Conservation (phyloP, 768 basidiomycete genomes). For the Lentinula edodes region DNA sequence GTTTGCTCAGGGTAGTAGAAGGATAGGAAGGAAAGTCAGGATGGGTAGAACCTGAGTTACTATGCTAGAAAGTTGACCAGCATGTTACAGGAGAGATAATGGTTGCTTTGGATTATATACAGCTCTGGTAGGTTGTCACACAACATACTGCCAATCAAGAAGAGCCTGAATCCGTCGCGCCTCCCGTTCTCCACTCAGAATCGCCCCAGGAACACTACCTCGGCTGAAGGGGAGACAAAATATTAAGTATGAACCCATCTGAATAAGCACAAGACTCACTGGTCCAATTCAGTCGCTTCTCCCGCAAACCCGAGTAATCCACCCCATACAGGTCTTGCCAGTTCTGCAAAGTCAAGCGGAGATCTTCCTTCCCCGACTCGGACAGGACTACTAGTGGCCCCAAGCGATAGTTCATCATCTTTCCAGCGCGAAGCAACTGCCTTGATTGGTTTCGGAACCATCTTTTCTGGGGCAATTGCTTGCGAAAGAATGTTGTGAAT, state of each 20-base stretch:
- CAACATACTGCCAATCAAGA: neutral
- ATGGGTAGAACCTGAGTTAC: too few species aligned
- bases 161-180: neutral
- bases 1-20: too few species aligned
- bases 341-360: constrained; percentile 5
- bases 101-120: neutral
- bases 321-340: constrained; percentile 3
- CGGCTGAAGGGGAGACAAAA: neutral
- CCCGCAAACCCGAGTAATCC: constrained; percentile 5
- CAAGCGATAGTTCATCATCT: constrained; percentile 1
- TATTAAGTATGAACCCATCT: neutral
- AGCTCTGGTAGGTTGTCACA: neutral
- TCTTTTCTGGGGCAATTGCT: neutral
- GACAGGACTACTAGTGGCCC: constrained; percentile 5
- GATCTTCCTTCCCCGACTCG: neutral
- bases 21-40: too few species aligned
- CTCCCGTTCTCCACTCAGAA: constrained; percentile 7
- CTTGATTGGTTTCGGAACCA: constrained; percentile 1
- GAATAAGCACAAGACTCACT: neutral
- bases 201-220: constrained; percentile 7
- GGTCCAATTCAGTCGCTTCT: constrained; percentile 4
- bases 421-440: constrained; percentile 1
- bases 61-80: too few species aligned
- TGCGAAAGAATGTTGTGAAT: neutral
- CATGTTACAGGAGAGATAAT: neutral